Base-by-base conservation (phyloP, 495 filamentous ascomycete genomes). In the Aspergillus coremiiformis region DNA sequence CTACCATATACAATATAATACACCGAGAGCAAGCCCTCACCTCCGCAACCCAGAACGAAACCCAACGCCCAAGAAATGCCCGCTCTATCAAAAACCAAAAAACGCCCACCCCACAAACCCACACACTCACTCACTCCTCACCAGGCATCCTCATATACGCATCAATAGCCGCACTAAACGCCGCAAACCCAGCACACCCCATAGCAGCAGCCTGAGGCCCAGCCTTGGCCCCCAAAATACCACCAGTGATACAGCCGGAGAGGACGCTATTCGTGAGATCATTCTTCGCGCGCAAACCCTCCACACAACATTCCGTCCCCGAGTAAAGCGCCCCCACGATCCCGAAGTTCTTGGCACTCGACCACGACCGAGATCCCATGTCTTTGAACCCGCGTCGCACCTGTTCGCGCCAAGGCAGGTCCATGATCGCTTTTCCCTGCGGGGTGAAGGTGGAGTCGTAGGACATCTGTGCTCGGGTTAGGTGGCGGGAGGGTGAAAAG, bases 111-210 rank as follows among this genome's bases (percentile, higher is more conserved):
- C 43, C 24, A 32, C 3, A 5, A 15, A 23, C 19, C 29, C 3
- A 39, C 35, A 3, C n/a, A 15, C 35, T 17, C 26, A 26, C 17
- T 48, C 26, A 55, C 30, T 54, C 47, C 17, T 69, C 65, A 26
- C 67, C 63, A 51, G 76, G 76, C 78, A 80, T 82, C 56, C 89
- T 69, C 84, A 96, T 84, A 69, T 89, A 97, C 35, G 79, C 82
- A 78, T 98, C 93, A 69, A 98, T 96, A 10, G 93, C 93, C 44
- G 86, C 83, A 72, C 85, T 90, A 64, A 98, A 98, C 23, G 90
- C 94, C 44, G 93, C 93, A 66, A 98, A 97, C 6, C 93, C 93
- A 4, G 81, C 90, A 69, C 94, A 97, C 6, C 93, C 93, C 17
- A 90, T 70, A 6, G 85, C 88, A 19, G 87, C 89, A 20, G 93